Evolutionary conservation across 1,139 yeast genomes (phyloP).

Genomic region (Petasospora fabianii): DNA sequence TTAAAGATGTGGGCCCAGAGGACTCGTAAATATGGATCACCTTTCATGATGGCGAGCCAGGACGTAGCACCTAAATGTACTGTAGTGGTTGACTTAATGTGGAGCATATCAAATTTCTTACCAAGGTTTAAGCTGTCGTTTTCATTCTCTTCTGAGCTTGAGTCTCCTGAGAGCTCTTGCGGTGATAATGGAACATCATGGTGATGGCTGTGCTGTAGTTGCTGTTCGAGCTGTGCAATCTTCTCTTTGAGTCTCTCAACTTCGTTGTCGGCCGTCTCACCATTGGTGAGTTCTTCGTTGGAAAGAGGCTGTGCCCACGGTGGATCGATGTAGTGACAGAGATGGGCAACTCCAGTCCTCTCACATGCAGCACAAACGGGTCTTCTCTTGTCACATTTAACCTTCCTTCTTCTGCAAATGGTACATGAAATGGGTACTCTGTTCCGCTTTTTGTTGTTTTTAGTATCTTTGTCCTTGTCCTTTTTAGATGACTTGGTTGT

Average conservation of each 20-base stretch:
- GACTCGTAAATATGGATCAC: constrained; percentile 47
- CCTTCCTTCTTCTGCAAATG: constrained; percentile 42
- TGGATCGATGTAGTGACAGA: constrained; percentile 64
- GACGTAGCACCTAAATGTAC: constrained; percentile 49
- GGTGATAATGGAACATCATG: constrained; percentile 1
- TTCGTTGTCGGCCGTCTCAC: constrained; percentile 23
- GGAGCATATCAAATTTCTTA: constrained; percentile 45
- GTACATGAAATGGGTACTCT: constrained; percentile 45
- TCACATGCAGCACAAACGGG: constrained; percentile 75
- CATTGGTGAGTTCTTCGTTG: constrained; percentile 23
- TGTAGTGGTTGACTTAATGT: constrained; percentile 46
- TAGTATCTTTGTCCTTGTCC: not conserved
- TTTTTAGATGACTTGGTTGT: not conserved
- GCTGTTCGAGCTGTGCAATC: constrained; percentile 19
- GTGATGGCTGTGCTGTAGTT: constrained; percentile 6
- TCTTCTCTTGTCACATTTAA: constrained; percentile 56
- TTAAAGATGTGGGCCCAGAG: constrained; percentile 49
- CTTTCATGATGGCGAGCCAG: constrained; percentile 50
- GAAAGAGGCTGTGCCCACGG: constrained; percentile 44
- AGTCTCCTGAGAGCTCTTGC: constrained; percentile 1
- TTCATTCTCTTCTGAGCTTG: constrained; percentile 6
- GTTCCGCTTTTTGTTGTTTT: constrained; percentile 31
- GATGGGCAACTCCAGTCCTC: constrained; percentile 68
- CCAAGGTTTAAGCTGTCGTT: constrained; percentile 40
- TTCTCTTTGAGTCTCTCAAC: constrained; percentile 27